phyloP scores from a whole-genome alignment of 179 eudicot genomes.

The Amaranthus tricolor region DNA sequence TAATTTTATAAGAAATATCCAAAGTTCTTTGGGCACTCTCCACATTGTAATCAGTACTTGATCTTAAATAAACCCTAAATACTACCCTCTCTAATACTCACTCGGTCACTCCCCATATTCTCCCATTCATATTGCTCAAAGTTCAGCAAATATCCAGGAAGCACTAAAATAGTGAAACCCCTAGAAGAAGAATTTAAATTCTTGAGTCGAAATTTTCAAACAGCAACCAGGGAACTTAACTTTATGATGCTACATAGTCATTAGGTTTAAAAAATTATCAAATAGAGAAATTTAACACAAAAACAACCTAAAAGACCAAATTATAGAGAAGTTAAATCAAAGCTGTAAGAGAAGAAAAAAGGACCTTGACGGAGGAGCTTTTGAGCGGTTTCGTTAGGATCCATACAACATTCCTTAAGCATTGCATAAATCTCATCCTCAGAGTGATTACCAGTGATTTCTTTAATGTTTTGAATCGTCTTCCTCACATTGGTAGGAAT shows the following conservation, averaged over 20 bases:
- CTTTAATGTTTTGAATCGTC: conserved; percentile 74
- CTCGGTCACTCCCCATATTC: no score
- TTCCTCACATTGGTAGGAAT: conserved; percentile 52
- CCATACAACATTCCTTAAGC: conserved; percentile 87
- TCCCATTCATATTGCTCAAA: no score
- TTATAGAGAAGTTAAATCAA: background rate
- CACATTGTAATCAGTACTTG: no score
- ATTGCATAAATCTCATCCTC: conserved; percentile 88
- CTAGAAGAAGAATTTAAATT: no score
- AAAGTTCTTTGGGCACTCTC: no score
- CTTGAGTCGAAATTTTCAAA: no score
- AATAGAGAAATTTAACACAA: background rate
- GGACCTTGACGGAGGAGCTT: conserved; percentile 68
- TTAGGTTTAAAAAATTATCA: background rate
- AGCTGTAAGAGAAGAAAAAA: background rate
- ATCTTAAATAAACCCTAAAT: no score
- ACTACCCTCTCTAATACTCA: no score
- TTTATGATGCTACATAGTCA: background rate
- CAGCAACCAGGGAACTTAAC: background rate
- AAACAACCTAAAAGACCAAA: background rate
- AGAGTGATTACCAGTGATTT: conserved; percentile 61
- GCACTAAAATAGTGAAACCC: no score
- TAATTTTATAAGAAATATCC: no score
- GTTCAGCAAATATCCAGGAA: no score
- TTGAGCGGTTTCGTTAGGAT: conserved; percentile 82